Evolutionary conservation across 371 early-diverging fungal species (phyloP), one percentile per base, ranked within the genome.

Genomic region (Nosema muscidifuracis): DNA sequence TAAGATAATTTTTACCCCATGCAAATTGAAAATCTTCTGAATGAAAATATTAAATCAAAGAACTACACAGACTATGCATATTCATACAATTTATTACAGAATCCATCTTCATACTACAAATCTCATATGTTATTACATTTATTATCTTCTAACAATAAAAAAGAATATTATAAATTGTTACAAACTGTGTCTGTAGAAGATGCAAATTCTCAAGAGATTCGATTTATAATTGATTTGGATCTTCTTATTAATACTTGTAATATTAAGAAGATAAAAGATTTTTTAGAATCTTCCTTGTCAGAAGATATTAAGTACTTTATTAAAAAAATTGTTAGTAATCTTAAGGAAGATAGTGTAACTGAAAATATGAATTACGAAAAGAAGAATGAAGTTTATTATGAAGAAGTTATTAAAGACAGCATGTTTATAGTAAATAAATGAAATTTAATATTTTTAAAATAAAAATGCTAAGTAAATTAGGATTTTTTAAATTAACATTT

Each of bases 101-200:
- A 4, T 6, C 47, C 47, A 4, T 47, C 47, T 47, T n/a, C 47
- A 13, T 47, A 47, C n/a, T 47, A 47, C n/a, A 47, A 47, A n/a
- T 47, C 47, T 20, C 4, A 10, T n/a, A 47, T 47, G 47, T n/a
- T 47, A 4, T n/a, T 47, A n/a, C 20, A 47, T 47, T n/a, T 47
- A 12, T 20, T 47, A 47, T 10, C 13, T 47, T 10, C 47, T 47
- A n/a, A n/a, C n/a, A 47, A 47, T 47, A 47, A 4, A n/a, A 13
- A 47, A 20, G 47, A 47, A 47, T 47, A 47, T 47, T 47, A 47
- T n/a, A 47, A 47, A n/a, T 6, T 6, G 4, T 20, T 47, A 13
- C 47, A 47, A n/a, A 47, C 18, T 47, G n/a, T 47, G 3, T n/a
- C 47, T n/a, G 47, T 47, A 47, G 47, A 47, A 47, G 47, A 47